Conservation (phyloP, 805 yeast genomes). For the Debaryomyces hansenii region DNA sequence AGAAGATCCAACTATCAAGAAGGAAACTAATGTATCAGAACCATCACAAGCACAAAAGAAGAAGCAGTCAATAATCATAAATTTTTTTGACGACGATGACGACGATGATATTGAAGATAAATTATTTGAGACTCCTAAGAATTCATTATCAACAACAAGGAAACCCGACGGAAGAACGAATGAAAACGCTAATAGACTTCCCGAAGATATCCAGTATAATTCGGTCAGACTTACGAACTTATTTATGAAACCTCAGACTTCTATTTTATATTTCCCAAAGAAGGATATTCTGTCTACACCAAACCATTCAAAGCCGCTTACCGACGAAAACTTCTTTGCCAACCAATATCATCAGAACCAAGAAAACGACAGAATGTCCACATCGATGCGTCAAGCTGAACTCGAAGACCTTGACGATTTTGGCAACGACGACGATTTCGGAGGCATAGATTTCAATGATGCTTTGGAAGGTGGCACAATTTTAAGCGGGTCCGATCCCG, state of each 20-base stretch:
- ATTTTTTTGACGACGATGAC: conserved; percentile 31
- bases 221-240: conserved; percentile 66
- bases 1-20: background rate
- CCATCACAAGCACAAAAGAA: conserved; percentile 11
- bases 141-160: conserved; percentile 8
- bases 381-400: conserved; percentile 40
- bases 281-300: conserved; percentile 5
- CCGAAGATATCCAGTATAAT: conserved; percentile 72
- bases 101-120: conserved; percentile 30
- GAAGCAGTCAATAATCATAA: conserved; percentile 21
- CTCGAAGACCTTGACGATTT: conserved; percentile 38
- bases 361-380: conserved; percentile 35
- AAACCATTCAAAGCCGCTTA: conserved; percentile 24
- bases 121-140: conserved; percentile 34
- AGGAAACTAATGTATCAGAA: background rate
- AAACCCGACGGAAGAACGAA: conserved; percentile 7
- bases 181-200: conserved; percentile 46
- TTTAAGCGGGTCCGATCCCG: conserved; percentile 9
- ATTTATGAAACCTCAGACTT: conserved; percentile 63
- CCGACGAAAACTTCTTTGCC: conserved; percentile 77
- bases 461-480: conserved; percentile 22
- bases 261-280: conserved; percentile 31
- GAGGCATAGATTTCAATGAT: conserved; percentile 44
- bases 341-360: conserved; percentile 50
- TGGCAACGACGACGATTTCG: conserved; percentile 35